phyloP scores from a whole-genome alignment of 805 yeast species.

The Monosporozyma yasuniensis region DNA sequence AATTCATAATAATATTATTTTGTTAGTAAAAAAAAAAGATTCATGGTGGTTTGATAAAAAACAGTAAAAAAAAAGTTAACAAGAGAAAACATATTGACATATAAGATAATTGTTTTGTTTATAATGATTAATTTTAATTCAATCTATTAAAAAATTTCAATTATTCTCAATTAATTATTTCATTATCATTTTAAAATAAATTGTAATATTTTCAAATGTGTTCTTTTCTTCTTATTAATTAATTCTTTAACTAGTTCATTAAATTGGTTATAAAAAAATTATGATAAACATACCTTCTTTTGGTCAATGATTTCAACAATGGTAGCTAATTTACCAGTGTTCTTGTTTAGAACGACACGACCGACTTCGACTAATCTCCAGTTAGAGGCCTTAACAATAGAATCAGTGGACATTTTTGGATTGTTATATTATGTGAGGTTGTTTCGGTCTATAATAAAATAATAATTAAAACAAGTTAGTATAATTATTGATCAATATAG shows the following conservation, averaged over 20 bases:
- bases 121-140: too few relatives aligned
- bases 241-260: too few relatives aligned
- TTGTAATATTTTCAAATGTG: too few relatives aligned
- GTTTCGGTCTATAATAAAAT: background rate
- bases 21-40: slow-evolving; percentile 3
- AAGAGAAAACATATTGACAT: too few relatives aligned
- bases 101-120: too few relatives aligned
- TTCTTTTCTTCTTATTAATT: too few relatives aligned
- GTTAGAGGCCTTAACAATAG: slow-evolving; percentile 90
- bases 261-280: too few relatives aligned
- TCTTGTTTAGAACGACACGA: slow-evolving; percentile 90
- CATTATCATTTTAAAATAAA: too few relatives aligned
- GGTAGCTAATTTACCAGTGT: slow-evolving; percentile 84
- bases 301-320: slow-evolving; percentile 98
- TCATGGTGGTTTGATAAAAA: background rate
- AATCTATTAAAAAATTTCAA: too few relatives aligned
- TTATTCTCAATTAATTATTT: too few relatives aligned
- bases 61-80: too few relatives aligned
- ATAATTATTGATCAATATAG: background rate
- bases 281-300: slow-evolving; percentile 72
- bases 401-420: slow-evolving; percentile 50
- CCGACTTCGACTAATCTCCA: slow-evolving; percentile 99
- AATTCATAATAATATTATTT: background rate
- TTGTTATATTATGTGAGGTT: slow-evolving; percentile 1
- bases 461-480: background rate